Base-by-base conservation (phyloP, 306 rosid genomes). In the Ormosia semicastrata region DNA sequence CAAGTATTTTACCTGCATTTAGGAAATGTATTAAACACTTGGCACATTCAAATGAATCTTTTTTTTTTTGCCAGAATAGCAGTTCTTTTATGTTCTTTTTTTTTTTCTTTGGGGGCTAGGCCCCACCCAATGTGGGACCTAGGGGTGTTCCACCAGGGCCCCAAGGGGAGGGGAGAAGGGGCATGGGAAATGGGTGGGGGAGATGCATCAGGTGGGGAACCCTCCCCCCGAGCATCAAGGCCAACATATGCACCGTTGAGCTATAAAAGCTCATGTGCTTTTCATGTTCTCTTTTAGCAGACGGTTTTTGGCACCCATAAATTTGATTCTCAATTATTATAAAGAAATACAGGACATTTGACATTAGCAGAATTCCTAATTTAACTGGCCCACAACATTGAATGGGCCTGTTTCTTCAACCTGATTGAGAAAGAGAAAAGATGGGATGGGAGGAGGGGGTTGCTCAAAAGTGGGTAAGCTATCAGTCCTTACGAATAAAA, bases 1-100 rank as follows among this genome's bases (percentile, higher is more conserved):
- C 91, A 93, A 87, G 88, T 89, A 91, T 68, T 91, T 93, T 66
- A 91, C 97, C 97, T 93, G 94, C 88, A 87, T 64, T 66, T 69
- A 56, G 70, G 59, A 66, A 85, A 75, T 13, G 75, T 50, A 78
- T 43, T 32, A 59, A 77, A 49, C 60, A 71, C 64, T 69, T 24
- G 34, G 62, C 53, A 60, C 43, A 49, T 76, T 76, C 64, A 76
- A 40, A 32, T 33, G 46, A 43, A 57, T 50, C 65, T 14, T 71
- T 80, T 37, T 39, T 2, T 33, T 15, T 43, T 11, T 4, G 66
- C 60, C 1, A 47, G 67, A 39, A 54, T 6, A 76, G 90, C 59
- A 85, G 83, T 87, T n/a, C 79, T 88, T 79, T 86, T 89, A 24
- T 89, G 89, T 52, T 82, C 91, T 66, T 44, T 44, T 44, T 44